phyloP scores from a whole-genome alignment of 2,329 filamentous ascomycete species.

The Fusarium metavorans region DNA sequence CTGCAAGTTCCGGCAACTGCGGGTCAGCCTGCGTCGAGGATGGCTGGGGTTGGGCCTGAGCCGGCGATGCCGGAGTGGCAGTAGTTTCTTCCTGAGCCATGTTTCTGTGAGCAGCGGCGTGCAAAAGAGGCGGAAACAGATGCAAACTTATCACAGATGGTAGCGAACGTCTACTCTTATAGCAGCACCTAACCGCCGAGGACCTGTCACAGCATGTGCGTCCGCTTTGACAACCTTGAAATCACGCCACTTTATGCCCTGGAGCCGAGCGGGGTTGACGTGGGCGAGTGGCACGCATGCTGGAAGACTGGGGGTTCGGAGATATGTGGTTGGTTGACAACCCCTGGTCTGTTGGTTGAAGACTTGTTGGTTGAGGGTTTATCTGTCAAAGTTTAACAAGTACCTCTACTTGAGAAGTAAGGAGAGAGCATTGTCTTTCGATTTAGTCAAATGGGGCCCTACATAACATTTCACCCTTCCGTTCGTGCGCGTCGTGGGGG shows the following conservation, averaged over 20 bases:
- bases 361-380: not conserved
- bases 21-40: not conserved
- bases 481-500: too few species aligned
- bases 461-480: too few species aligned
- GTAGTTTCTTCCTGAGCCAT: not conserved
- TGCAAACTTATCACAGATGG: not conserved
- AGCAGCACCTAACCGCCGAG: not conserved
- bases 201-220: not conserved
- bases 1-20: not conserved
- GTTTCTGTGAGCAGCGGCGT: not conserved
- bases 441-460: too few species aligned
- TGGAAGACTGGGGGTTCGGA: not conserved
- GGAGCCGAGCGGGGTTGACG: not conserved
- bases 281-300: not conserved
- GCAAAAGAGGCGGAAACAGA: not conserved
- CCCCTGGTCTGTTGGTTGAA: not conserved
- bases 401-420: too few species aligned
- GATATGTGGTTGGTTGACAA: not conserved
- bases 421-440: too few species aligned
- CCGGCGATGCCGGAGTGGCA: not conserved
- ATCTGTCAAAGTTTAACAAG: too few species aligned
- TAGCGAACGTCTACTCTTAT: not conserved
- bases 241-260: not conserved
- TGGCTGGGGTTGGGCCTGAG: not conserved
- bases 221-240: not conserved